phyloP scores from a whole-genome alignment of 805 yeast species.

The Metschnikowia cubensis region DNA sequence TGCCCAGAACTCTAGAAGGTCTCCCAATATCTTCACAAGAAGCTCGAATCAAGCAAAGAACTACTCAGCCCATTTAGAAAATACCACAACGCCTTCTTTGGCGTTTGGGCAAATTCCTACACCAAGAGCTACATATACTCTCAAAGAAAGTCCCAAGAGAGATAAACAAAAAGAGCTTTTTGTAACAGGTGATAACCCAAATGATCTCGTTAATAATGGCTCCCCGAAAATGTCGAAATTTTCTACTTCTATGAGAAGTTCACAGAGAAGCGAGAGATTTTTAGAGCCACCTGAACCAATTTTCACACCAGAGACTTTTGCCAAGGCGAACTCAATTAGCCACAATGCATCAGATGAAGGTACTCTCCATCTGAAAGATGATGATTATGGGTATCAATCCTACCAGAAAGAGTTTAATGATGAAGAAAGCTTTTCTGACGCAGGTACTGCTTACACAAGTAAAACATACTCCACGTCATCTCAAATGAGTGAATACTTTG shows the following conservation, averaged over 20 bases:
- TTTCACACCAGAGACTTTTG: constrained; percentile 58
- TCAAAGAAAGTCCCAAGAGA: constrained; percentile 65
- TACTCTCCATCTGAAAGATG: constrained; percentile 25
- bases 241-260: constrained; percentile 27
- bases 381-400: constrained; percentile 31
- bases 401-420: constrained; percentile 34
- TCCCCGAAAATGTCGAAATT: constrained; percentile 34
- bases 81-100: constrained; percentile 10
- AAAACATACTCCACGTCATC: constrained; percentile 27
- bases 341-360: constrained; percentile 29
- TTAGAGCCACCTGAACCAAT: constrained; percentile 64
- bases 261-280: constrained; percentile 45
- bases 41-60: constrained; percentile 26
- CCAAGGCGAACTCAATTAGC: constrained; percentile 46
- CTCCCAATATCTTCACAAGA: constrained; percentile 43
- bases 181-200: constrained; percentile 35
- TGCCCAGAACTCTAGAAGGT: constrained; percentile 29
- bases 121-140: constrained; percentile 64
- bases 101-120: constrained; percentile 25
- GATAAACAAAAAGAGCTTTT: constrained; percentile 46
- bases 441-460: constrained; percentile 26
- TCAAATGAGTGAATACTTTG: constrained; percentile 37
- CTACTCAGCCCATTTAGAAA: constrained; percentile 1
- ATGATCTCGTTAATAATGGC: constrained; percentile 24
- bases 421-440: constrained; percentile 33